Conservation (phyloP, 129 eudicot species). For the Dittrichia graveolens region DNA sequence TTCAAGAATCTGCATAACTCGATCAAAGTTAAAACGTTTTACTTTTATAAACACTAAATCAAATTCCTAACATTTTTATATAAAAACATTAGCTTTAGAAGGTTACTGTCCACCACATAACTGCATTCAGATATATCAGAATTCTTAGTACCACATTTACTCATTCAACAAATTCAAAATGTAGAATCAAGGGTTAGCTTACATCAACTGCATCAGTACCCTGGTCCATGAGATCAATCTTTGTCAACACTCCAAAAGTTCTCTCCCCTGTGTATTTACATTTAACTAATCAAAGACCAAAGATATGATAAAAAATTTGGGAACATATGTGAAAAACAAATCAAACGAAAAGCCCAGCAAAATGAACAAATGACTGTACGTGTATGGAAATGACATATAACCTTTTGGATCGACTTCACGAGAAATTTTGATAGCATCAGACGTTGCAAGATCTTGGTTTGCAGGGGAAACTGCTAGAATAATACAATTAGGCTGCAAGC, state of each 20-base stretch:
- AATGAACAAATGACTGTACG: background rate
- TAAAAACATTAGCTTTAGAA: conserved; percentile 1
- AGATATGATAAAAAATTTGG: background rate
- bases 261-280: conserved; percentile 73
- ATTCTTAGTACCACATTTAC: background rate
- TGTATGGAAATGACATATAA: conserved; percentile 28
- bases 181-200: conserved; percentile 38
- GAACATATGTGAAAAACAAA: conserved; percentile 14
- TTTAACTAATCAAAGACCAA: background rate
- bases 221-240: conserved; percentile 97
- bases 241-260: conserved; percentile 96
- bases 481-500: conserved; percentile 96
- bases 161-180: background rate
- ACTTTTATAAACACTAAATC: background rate
- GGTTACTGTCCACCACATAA: conserved; percentile 4
- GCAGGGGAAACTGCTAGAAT: conserved; percentile 98
- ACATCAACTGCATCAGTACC: conserved; percentile 99
- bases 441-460: conserved; percentile 98
- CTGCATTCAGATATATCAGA: too few species aligned
- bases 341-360: background rate
- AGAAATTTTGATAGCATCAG: conserved; percentile 91
- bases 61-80: background rate
- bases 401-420: conserved; percentile 99
- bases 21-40: background rate
- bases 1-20: conserved; percentile 65